Evolutionary conservation across 495 filamentous ascomycete genomes (phyloP).

Genomic region (Penicillium bovifimosum): DNA sequence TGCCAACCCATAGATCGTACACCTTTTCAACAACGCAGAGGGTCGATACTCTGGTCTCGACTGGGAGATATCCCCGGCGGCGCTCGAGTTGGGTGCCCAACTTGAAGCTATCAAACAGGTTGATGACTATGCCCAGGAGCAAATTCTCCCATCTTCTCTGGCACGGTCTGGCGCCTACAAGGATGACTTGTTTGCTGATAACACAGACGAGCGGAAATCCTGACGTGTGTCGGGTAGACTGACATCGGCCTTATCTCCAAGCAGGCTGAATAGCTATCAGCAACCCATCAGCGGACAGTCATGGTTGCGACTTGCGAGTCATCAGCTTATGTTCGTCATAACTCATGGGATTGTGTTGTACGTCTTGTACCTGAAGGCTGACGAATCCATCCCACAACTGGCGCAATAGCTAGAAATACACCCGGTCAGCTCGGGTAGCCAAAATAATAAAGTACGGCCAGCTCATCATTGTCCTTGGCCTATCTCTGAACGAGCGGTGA

Average conservation of each 20-base stretch:
- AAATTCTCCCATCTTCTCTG: not conserved
- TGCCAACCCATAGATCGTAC: not conserved
- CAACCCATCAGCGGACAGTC: not conserved
- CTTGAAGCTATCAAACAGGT: not conserved
- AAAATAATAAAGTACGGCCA: not conserved
- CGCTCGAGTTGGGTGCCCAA: not conserved
- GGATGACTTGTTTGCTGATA: not conserved
- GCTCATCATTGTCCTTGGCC: slow-evolving; percentile 3
- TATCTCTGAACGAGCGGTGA: slow-evolving; percentile 5
- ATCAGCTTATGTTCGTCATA: slow-evolving; percentile 2
- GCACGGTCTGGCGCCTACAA: not conserved
- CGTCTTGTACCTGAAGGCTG: slow-evolving; percentile 8
- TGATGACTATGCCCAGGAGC: not conserved
- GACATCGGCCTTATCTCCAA: not conserved
- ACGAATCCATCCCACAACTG: not conserved
- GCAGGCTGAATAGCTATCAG: not conserved
- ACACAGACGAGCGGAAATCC: not conserved
- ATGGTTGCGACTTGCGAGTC: not conserved
- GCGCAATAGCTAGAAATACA: not conserved
- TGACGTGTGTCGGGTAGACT: slow-evolving; percentile 1
- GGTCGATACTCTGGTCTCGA: not conserved
- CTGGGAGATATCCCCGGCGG: not conserved
- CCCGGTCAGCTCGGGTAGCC: not conserved
- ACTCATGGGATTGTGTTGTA: slow-evolving; percentile 5
- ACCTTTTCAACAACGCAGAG: not conserved